Conservation (phyloP, 495 filamentous ascomycete genomes). For the Trichocladium antarcticum region DNA sequence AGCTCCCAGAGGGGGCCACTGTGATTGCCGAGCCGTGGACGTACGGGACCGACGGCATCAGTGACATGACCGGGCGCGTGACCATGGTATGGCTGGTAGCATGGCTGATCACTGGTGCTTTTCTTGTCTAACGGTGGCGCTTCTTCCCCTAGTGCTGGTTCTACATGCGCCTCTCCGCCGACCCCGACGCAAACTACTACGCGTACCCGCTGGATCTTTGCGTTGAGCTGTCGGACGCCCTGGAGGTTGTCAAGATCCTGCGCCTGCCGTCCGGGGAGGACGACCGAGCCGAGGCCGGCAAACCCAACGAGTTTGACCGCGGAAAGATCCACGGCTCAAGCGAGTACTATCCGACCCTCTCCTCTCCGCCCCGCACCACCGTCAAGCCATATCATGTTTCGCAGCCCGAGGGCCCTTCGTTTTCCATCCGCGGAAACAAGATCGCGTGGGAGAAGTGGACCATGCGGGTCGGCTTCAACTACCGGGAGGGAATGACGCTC, state of each 20-base stretch:
- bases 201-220: slow-evolving; percentile 63
- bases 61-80: slow-evolving; percentile 8
- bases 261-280: slow-evolving; percentile 41
- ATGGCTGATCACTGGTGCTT: slow-evolving; percentile 40
- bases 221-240: slow-evolving; percentile 55
- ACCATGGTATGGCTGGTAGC: slow-evolving; percentile 6
- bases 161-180: slow-evolving; percentile 46
- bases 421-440: slow-evolving; percentile 32
- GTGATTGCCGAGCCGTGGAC: slow-evolving; percentile 60
- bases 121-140: slow-evolving; percentile 37
- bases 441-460: slow-evolving; percentile 56
- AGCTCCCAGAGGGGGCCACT: slow-evolving; percentile 47
- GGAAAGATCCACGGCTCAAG: slow-evolving; percentile 47
- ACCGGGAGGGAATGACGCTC: slow-evolving; percentile 56
- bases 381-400: slow-evolving; percentile 64
- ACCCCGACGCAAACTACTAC: slow-evolving; percentile 62
- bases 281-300: slow-evolving; percentile 23
- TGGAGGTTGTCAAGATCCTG: slow-evolving; percentile 50
- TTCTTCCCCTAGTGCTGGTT: slow-evolving; percentile 48
- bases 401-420: slow-evolving; percentile 66
- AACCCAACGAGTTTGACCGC: slow-evolving; percentile 40
- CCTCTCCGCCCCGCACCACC: slow-evolving; percentile 44
- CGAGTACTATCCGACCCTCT: slow-evolving; percentile 60
- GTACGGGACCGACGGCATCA: slow-evolving; percentile 39
- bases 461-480: slow-evolving; percentile 61